Base-by-base conservation (phyloP, 2,329 filamentous ascomycete genomes). In the Colletotrichum sublineola region DNA sequence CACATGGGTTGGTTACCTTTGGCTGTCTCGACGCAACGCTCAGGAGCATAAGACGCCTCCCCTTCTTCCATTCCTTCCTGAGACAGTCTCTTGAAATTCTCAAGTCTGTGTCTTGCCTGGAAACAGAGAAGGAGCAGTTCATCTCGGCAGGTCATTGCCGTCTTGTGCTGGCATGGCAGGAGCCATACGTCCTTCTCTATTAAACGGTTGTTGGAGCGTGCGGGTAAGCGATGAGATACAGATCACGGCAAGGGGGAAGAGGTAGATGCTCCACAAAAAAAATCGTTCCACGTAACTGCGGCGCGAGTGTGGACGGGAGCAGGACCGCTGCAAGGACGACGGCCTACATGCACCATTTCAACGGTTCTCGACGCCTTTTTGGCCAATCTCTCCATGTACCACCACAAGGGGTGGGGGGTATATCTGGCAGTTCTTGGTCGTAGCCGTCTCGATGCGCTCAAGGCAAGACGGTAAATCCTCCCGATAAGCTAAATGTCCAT, bases 401-500 rank as follows among this genome's bases (percentile, higher is more conserved):
- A 61, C 40, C 40, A 65, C 40, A 46, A 61, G 14, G 33, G 31
- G 18, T 44, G 53, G 69, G 68, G 36, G 38, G 65, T 72, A 53
- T 52, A n/a, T 53, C 15, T 71, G 67, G 33, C 42, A 55, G 56
- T 20, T 67, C 46, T 57, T 62, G 57, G 56, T 62, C 62, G 62
- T 69, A 53, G 48, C 58, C 62, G 33, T 55, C 60, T 63, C 42
- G 52, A 42, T 48, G 67, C 67, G 71, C 60, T 63, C 63, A 55
- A 55, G 68, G 44, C 68, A 68, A 71, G 63, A 66, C 63, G 71
- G 67, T 67, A 67, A 71, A 73, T 73, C 71, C 71, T 73, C 71
- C 71, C 67, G 71, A 66, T 42, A 61, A 73, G 67, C 68, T 68
- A 71, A 73, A 67, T 73, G 58, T 73, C 71, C 71, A 73, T 73